Percentiles rank a stretch among this genome's conserved stretches.
phyloP scores from a whole-genome alignment of 495 filamentous ascomycete species.

The Hypoxylon fuscum region DNA sequence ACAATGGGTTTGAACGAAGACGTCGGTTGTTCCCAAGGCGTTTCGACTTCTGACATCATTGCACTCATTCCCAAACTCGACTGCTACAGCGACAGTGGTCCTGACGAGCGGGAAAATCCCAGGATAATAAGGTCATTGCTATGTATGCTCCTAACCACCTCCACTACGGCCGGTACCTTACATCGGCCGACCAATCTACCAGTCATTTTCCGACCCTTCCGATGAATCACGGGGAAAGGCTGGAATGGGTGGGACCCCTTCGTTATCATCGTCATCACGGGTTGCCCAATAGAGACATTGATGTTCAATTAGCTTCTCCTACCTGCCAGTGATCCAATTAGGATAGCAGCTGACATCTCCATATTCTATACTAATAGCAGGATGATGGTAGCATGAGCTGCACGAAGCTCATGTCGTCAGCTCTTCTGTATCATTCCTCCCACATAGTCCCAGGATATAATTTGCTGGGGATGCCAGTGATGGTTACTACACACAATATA shows the following conservation, averaged over 20 bases:
- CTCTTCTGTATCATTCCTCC: constrained; percentile 29
- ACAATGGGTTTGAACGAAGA: not conserved
- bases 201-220: constrained; percentile 41
- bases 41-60: constrained; percentile 38
- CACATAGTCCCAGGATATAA: constrained; percentile 13
- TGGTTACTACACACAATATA: constrained; percentile 18
- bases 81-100: constrained; percentile 33
- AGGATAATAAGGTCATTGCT: constrained; percentile 30
- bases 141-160: constrained; percentile 28
- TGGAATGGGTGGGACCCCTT: constrained; percentile 36
- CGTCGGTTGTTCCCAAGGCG: constrained; percentile 1
- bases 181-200: constrained; percentile 41
- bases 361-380: constrained; percentile 29
- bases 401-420: constrained; percentile 34
- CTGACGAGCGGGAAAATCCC: constrained; percentile 30
- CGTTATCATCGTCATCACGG: constrained; percentile 38
- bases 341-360: constrained; percentile 39
- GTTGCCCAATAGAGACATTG: constrained; percentile 35
- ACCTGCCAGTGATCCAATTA: constrained; percentile 36
- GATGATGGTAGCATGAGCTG: constrained; percentile 29
- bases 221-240: constrained; percentile 39
- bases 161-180: constrained; percentile 43
- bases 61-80: constrained; percentile 28
- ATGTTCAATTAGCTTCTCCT: constrained; percentile 24
- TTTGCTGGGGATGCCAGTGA: constrained; percentile 10